Evolutionary conservation across 495 filamentous ascomycete genomes (phyloP).

Genomic region (Penicillium bovifimosum): DNA sequence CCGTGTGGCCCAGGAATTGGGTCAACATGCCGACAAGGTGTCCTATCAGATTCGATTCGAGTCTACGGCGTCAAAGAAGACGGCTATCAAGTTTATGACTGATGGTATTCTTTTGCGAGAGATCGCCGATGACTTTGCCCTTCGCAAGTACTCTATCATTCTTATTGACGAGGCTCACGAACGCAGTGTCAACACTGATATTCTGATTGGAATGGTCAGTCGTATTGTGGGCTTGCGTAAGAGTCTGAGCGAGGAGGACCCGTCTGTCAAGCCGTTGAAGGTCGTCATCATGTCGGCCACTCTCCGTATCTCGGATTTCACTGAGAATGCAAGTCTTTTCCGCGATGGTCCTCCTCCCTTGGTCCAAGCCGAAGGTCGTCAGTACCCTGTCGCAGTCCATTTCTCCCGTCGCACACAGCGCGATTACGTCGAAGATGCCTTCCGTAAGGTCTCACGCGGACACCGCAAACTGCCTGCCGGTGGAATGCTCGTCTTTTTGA

Average conservation of each 20-base stretch:
- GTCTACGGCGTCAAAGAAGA: constrained; percentile 71
- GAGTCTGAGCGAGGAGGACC: constrained; percentile 56
- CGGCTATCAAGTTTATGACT: constrained; percentile 98
- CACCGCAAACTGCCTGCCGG: constrained; percentile 89
- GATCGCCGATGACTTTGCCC: constrained; percentile 79
- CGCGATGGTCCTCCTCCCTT: constrained; percentile 69
- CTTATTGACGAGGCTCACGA: constrained; percentile 98
- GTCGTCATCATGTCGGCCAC: constrained; percentile 99
- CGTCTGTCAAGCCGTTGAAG: constrained; percentile 71
- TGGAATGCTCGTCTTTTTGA: constrained; percentile 92
- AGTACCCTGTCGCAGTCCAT: constrained; percentile 84
- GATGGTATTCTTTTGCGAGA: constrained; percentile 94
- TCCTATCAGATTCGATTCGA: constrained; percentile 97
- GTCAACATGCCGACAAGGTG: constrained; percentile 60
- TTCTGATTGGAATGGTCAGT: constrained; percentile 92
- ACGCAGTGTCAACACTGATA: constrained; percentile 94
- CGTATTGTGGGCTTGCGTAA: constrained; percentile 77
- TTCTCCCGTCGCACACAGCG: constrained; percentile 77
- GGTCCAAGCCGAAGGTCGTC: constrained; percentile 87
- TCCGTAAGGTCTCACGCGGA: constrained; percentile 79
- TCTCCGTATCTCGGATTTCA: constrained; percentile 82
- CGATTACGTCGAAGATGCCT: constrained; percentile 87
- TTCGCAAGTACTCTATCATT: constrained; percentile 90
- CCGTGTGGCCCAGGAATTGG: constrained; percentile 80
- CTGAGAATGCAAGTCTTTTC: constrained; percentile 76